Conservation (phyloP, 2,329 filamentous ascomycete genomes). For the Fusarium nodosum region DNA sequence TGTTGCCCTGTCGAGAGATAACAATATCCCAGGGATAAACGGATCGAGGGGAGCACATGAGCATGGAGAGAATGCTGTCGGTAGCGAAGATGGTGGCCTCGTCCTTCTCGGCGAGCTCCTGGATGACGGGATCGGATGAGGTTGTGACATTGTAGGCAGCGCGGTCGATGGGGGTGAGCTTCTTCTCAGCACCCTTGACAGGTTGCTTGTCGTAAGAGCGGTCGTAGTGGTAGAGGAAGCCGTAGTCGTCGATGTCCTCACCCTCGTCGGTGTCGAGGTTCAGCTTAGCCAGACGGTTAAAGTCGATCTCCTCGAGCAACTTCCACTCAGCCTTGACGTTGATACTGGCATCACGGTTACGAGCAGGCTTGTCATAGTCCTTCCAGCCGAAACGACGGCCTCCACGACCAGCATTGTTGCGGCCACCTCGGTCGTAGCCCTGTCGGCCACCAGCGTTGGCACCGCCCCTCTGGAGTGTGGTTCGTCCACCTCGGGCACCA, state of each 20-base stretch:
- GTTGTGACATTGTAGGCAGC: conserved; percentile 99
- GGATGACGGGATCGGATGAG: conserved; percentile 94
- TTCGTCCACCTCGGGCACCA: conserved; percentile 69
- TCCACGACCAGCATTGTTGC: conserved; percentile 76
- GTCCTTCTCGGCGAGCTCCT: conserved; percentile 95
- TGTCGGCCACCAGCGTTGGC: conserved; percentile 71
- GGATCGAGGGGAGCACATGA: conserved; percentile 97
- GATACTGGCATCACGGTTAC: conserved; percentile 95
- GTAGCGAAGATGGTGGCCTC: conserved; percentile 98
- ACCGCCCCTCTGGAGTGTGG: conserved; percentile 78
- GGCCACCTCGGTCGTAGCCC: conserved; percentile 75
- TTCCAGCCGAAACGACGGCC: conserved; percentile 97
- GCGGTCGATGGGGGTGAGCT: conserved; percentile 89
- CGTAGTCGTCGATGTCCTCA: conserved; percentile 94
- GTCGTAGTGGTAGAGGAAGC: conserved; percentile 99
- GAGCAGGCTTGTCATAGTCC: conserved; percentile 97
- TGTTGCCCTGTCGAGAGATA: conserved; percentile 91
- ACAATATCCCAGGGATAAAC: conserved; percentile 99
- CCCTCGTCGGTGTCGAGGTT: conserved; percentile 96
- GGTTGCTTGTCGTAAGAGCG: conserved; percentile 93
- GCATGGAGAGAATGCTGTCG: conserved; percentile 97
- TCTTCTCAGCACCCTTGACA: conserved; percentile 89
- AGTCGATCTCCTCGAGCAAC: conserved; percentile 98
- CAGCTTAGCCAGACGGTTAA: conserved; percentile 92
- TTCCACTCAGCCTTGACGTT: conserved; percentile 97